A percentile compares a stretch with the other conserved stretches of the same genome.
Evolutionary conservation across 2,329 filamentous ascomycete species (phyloP).

Genomic region (Aphanoascus verrucosus): DNA sequence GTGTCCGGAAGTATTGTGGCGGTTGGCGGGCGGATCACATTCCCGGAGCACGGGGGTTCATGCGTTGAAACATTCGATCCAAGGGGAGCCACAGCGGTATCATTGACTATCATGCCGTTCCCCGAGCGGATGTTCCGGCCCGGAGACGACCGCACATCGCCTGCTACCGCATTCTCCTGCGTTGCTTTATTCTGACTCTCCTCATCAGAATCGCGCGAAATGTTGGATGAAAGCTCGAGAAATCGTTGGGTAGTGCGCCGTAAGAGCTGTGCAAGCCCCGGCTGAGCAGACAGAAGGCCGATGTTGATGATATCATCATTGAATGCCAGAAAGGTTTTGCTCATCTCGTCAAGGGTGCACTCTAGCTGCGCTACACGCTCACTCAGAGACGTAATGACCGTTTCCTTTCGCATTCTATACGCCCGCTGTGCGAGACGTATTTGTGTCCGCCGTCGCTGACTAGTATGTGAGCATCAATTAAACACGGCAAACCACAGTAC

Average conservation of each 20-base stretch:
- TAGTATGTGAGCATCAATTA: conserved; percentile 11
- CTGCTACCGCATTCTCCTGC: neutral
- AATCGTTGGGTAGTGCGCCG: conserved; percentile 50
- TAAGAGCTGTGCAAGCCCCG: conserved; percentile 49
- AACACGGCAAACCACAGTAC: conserved; percentile 8
- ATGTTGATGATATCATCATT: conserved; percentile 51
- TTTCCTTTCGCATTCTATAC: conserved; percentile 75
- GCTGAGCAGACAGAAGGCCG: conserved; percentile 48
- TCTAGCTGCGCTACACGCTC: conserved; percentile 58
- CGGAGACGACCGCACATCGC: neutral
- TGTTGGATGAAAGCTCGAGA: conserved; percentile 42
- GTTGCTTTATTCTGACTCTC: conserved; percentile 15
- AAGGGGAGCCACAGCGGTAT: neutral
- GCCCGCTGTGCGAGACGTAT: conserved; percentile 77
- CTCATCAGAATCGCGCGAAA: conserved; percentile 31
- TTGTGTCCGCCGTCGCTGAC: conserved; percentile 67
- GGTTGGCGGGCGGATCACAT: neutral
- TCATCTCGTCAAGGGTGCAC: conserved; percentile 61
- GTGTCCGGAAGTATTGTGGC: neutral
- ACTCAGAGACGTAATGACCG: conserved; percentile 62
- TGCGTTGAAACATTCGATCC: neutral
- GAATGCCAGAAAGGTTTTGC: conserved; percentile 56
- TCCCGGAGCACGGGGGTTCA: neutral
- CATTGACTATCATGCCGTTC: neutral
- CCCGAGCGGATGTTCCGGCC: neutral